A percentile compares a stretch with the other conserved stretches of the same genome.
These are phyloP conservation scores for Flaveria ramosissima DNA, from an alignment of 129 eudicot genomes.

Conservation along the genomic window DNA sequence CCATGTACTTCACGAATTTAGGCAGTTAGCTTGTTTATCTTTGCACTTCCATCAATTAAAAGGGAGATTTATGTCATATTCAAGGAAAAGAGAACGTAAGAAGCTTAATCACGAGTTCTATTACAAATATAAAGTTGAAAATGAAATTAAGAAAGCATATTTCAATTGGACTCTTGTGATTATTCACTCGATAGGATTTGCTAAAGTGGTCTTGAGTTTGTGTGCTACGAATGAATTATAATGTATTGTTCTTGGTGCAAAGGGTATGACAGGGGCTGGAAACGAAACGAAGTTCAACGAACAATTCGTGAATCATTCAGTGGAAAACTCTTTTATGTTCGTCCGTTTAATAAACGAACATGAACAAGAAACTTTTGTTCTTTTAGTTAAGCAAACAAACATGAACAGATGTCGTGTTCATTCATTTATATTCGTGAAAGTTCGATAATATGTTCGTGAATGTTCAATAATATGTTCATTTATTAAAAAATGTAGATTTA, in stretches of 20 bases:
- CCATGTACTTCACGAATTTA: neutral
- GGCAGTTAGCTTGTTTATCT: neutral
- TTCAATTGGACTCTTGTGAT: slow-evolving; percentile 22
- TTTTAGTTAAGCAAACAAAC: no score
- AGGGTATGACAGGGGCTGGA: neutral
- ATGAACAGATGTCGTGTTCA: no score
- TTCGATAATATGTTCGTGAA: no score
- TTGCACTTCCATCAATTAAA: slow-evolving; percentile 6
- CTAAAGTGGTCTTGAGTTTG: neutral
- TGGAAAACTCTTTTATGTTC: no score
- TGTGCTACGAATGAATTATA: neutral
- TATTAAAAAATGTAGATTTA: no score
- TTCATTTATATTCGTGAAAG: no score
- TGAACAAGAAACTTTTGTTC: no score
- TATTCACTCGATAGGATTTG: neutral
- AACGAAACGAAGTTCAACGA: no score
- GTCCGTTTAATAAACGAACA: no score
- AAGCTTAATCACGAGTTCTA: slow-evolving; percentile 30
- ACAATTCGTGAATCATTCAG: no score
- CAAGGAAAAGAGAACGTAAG: slow-evolving; percentile 26
- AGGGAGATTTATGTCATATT: slow-evolving; percentile 28
- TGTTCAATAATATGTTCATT: no score
- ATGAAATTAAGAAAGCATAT: slow-evolving; percentile 24
- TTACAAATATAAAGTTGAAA: slow-evolving; percentile 30
- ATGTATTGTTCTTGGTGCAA: neutral